phyloP scores from a whole-genome alignment of 2,329 filamentous ascomycete species.

The Aureobasidium subglaciale region DNA sequence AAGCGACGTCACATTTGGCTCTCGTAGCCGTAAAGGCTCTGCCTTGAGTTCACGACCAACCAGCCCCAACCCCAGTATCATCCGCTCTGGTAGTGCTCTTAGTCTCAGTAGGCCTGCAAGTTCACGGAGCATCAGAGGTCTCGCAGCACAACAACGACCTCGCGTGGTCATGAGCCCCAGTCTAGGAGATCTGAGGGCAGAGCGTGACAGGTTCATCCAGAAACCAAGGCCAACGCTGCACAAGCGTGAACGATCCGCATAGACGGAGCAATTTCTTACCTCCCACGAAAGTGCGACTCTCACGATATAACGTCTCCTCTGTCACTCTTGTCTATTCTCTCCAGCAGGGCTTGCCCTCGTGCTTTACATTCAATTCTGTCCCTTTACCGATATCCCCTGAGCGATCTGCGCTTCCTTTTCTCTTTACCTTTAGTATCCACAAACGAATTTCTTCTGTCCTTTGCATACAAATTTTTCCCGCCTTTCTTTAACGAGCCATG shows the following conservation, averaged over 20 bases:
- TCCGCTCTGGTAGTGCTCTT: neutral
- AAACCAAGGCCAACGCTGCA: neutral
- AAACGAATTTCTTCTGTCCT: neutral
- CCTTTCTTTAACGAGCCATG: neutral
- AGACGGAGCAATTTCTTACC: neutral
- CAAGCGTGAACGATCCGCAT: conserved; percentile 9
- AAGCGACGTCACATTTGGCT: neutral
- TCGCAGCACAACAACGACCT: conserved; percentile 5
- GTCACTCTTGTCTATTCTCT: neutral
- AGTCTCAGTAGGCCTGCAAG: conserved; percentile 8
- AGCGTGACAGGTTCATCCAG: neutral
- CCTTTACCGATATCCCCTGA: conserved; percentile 4
- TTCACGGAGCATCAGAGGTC: conserved; percentile 8
- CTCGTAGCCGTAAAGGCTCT: conserved; percentile 9
- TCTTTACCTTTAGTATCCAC: neutral
- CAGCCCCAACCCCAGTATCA: neutral
- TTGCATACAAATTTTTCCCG: neutral
- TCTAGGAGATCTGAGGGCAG: neutral
- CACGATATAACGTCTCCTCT: conserved; percentile 11
- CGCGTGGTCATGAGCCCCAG: conserved; percentile 5
- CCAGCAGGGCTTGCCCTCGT: neutral
- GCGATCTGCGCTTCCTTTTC: neutral
- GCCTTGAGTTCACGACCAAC: neutral
- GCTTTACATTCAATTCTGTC: neutral
- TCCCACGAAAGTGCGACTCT: too few relatives aligned